Percentiles rank a stretch among this genome's conserved stretches.
Evolutionary conservation across 2,329 filamentous ascomycete species (phyloP).

Genomic region (Diaporthe vaccinii): DNA sequence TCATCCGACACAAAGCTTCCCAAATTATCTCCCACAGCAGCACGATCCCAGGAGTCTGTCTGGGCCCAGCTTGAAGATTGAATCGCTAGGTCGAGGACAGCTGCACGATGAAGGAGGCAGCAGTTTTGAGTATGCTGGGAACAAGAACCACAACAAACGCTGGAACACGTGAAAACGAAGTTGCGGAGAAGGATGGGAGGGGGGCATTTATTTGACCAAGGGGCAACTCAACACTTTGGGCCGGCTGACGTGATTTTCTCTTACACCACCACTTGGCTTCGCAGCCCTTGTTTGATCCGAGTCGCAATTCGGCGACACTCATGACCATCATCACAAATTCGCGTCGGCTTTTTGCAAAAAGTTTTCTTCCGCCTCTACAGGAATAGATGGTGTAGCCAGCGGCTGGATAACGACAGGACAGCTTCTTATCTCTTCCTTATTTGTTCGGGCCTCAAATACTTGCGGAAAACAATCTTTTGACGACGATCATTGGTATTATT

Average conservation of each 20-base stretch:
- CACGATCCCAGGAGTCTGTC: conserved; percentile 41
- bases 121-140: conserved; percentile 30
- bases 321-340: conserved; percentile 27
- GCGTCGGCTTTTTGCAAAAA: conserved; percentile 30
- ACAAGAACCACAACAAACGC: conserved; percentile 33
- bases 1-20: conserved; percentile 42
- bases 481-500: conserved; percentile 10
- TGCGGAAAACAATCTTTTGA: neutral
- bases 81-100: conserved; percentile 39
- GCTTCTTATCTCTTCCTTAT: neutral
- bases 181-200: neutral
- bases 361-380: conserved; percentile 12
- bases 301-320: conserved; percentile 1
- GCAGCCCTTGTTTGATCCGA: conserved; percentile 34
- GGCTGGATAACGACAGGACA: conserved; percentile 27
- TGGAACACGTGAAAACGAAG: conserved; percentile 31
- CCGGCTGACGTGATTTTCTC: conserved; percentile 39
- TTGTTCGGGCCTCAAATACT: neutral
- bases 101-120: conserved; percentile 40
- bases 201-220: neutral
- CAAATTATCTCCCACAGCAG: conserved; percentile 42
- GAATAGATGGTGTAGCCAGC: conserved; percentile 34
- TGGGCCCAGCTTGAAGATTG: conserved; percentile 41
- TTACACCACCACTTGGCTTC: conserved; percentile 39
- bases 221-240: conserved; percentile 27